Percentiles rank a stretch among this genome's conserved stretches.
phyloP scores from a whole-genome alignment of 1,284 basidiomycete genomes.

The Rhodotorula sp. region DNA sequence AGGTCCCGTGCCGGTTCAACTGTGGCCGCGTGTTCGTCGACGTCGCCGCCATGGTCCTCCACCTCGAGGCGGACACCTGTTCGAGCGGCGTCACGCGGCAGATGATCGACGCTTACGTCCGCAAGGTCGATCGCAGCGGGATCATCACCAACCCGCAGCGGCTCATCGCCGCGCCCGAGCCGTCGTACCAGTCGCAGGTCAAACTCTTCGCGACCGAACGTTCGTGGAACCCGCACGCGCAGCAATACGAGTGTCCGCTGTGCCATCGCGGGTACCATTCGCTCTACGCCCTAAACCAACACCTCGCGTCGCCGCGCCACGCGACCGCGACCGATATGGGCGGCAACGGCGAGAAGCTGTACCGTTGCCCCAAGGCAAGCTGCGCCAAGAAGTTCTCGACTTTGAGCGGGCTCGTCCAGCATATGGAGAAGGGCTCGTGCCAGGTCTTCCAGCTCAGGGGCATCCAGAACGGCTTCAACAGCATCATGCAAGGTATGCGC shows the following conservation, averaged over 20 bases:
- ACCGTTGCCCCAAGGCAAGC: conserved; percentile 54
- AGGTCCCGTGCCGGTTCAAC: conserved; percentile 40
- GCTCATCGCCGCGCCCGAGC: conserved; percentile 50
- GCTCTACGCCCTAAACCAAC: conserved; percentile 57
- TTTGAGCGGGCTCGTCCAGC: conserved; percentile 17
- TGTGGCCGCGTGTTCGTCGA: conserved; percentile 56
- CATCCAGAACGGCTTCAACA: not conserved
- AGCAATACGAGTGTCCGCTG: conserved; percentile 60
- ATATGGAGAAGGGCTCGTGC: conserved; percentile 7
- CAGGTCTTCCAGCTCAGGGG: not conserved
- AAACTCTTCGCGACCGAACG: conserved; percentile 1
- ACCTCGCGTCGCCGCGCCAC: conserved; percentile 59
- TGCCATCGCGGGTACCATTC: conserved; percentile 56
- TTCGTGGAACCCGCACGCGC: not conserved
- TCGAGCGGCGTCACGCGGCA: conserved; percentile 48
- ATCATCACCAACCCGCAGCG: conserved; percentile 49
- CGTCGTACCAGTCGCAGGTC: not conserved
- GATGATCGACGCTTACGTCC: conserved; percentile 51
- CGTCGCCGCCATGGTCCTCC: conserved; percentile 56
- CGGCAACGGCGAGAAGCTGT: conserved; percentile 51
- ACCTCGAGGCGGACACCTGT: conserved; percentile 58
- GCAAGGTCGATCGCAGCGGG: conserved; percentile 51
- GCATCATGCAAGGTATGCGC: not conserved
- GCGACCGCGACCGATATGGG: not conserved
- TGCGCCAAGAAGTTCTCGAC: conserved; percentile 8